Percentiles rank a stretch among this genome's conserved stretches.
phyloP scores from a whole-genome alignment of 768 basidiomycete genomes.

The Kwoniella bestiolae region DNA sequence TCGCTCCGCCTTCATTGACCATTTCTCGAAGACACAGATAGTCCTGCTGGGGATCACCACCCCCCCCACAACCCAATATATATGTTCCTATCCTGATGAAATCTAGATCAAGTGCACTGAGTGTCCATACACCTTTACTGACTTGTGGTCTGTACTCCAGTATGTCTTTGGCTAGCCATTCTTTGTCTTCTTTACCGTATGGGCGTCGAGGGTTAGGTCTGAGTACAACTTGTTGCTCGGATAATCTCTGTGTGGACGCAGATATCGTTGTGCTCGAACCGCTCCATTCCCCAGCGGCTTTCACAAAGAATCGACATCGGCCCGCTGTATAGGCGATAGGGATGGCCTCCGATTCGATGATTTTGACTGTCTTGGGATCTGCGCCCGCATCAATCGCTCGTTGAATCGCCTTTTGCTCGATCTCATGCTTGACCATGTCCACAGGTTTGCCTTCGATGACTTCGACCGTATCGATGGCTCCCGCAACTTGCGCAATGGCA shows the following conservation, averaged over 20 bases:
- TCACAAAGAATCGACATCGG: conserved; percentile 63
- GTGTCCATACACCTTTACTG: no score
- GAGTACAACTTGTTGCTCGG: conserved; percentile 62
- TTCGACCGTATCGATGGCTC: conserved; percentile 61
- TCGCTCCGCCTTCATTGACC: no score
- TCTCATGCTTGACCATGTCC: conserved; percentile 53
- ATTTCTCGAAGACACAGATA: no score
- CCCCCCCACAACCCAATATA: no score
- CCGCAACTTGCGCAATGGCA: conserved; percentile 69
- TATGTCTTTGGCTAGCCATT: conserved; percentile 38
- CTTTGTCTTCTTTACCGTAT: conserved; percentile 56
- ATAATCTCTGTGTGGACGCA: no score
- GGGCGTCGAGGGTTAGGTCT: conserved; percentile 52
- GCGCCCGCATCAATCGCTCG: conserved; percentile 61
- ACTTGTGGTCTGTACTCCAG: no score
- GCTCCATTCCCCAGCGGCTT: conserved; percentile 65
- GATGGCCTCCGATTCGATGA: conserved; percentile 66
- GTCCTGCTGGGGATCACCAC: no score
- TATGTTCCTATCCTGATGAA: no score
- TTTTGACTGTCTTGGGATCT: conserved; percentile 59
- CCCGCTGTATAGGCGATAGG: conserved; percentile 59
- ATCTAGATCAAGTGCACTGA: no score
- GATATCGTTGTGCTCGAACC: no score
- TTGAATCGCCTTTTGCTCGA: no score
- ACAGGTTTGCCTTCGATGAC: conserved; percentile 51